Conservation (phyloP, 1,284 basidiomycete genomes). For the Cutaneotrichosporon cavernicola region DNA sequence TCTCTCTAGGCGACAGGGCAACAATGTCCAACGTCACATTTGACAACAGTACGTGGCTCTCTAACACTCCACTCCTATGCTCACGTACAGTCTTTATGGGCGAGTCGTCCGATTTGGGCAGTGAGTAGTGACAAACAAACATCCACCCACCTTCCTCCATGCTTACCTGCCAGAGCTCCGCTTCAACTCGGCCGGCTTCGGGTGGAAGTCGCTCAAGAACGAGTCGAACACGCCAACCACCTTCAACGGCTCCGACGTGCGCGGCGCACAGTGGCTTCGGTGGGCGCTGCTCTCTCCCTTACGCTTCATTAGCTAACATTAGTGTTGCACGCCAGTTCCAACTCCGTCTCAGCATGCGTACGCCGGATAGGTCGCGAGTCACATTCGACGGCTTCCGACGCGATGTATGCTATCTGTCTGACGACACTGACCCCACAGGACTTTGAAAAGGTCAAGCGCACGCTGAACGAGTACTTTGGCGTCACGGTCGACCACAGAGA, state of each 20-base stretch:
- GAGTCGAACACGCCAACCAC: conserved; percentile 59
- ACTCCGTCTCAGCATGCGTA: conserved; percentile 68
- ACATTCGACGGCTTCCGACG: conserved; percentile 93
- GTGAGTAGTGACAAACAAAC: conserved; percentile 57
- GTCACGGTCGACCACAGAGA: conserved; percentile 84
- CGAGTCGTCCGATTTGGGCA: conserved; percentile 70
- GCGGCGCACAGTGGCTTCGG: conserved; percentile 81
- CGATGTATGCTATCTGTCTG: conserved; percentile 62
- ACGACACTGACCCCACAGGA: conserved; percentile 59
- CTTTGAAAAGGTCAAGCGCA: conserved; percentile 69
- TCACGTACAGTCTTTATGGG: conserved; percentile 65
- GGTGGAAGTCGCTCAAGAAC: conserved; percentile 72
- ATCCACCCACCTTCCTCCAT: neutral
- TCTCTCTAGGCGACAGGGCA: neutral
- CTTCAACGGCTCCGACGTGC: conserved; percentile 71
- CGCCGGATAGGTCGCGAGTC: conserved; percentile 62
- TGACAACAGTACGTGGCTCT: conserved; percentile 37
- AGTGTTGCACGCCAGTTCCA: conserved; percentile 90
- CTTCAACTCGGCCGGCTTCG: conserved; percentile 81
- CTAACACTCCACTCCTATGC: neutral
- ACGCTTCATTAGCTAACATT: conserved; percentile 8
- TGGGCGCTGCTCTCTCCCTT: conserved; percentile 34
- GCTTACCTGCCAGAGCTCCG: conserved; percentile 68
- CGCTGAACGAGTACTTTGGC: conserved; percentile 83
- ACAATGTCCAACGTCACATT: conserved; percentile 49